Base-by-base conservation (phyloP, 2,329 filamentous ascomycete genomes). In the Ophiocordyceps camponoti-rufipedis region DNA sequence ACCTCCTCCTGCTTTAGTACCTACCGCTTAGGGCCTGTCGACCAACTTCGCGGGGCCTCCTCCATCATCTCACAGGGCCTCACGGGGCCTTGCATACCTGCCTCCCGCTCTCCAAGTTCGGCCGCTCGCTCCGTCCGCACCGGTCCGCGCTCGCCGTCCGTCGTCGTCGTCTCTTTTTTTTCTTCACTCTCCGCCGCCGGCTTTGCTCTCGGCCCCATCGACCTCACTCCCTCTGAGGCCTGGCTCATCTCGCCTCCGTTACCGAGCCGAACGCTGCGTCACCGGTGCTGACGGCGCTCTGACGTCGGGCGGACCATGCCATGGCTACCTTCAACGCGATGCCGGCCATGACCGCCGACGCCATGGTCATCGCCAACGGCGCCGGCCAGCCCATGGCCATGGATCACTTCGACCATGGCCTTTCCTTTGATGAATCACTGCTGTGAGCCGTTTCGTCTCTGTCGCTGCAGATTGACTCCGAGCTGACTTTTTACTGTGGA, bases 281-380 rank as follows among this genome's bases (percentile, higher is more conserved):
- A 23, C 53, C 52, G 52, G 29, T 31, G 29, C 29, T 31, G 29
- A 31, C 29, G 29, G 35, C 35, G n/a, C 54, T 49, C 52, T 58
- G 57, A 58, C 53, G 49, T 51, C 49, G 52, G 51, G 54, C 55
- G 50, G 57, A 59, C 56, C 53, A 73, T 72, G 70, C 65, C 56
- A 77, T 77, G 74, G 70, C 71, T 52, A 65, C 66, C 55, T 77
- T 68, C 65, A 75, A 73, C 60, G 65, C 71, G 57, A 70, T 75
- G 64, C 62, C 69, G 62, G 65, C 63, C 55, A 65, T 72, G 56
- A 60, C 65, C 52, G 61, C 66, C 58, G 57, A 64, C 53, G 62
- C 65, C 44, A 66, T 74, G 60, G 60, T 59, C 50, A 58, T 75
- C 58, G 68, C 65, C 50, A 58, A 61, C 50, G 55, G 53, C 38